Evolutionary conservation across 805 yeast species (phyloP).

Genomic region (Pichia paraexigua): DNA sequence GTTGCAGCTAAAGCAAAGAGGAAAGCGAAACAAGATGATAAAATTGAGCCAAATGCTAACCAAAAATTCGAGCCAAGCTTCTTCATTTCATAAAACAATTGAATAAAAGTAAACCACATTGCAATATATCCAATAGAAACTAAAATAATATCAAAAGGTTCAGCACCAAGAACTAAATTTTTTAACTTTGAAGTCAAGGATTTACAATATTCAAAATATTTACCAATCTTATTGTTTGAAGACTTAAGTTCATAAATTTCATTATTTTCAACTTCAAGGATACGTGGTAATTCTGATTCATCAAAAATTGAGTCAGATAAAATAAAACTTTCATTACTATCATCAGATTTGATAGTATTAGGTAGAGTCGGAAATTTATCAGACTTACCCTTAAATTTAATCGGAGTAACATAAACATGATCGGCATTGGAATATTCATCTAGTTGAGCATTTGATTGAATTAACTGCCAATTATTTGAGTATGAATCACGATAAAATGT

Average conservation of each 20-base stretch:
- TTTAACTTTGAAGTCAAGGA: slow-evolving; percentile 33
- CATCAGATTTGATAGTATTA: slow-evolving; percentile 32
- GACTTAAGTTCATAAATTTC: slow-evolving; percentile 56
- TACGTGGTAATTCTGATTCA: slow-evolving; percentile 14
- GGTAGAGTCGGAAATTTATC: slow-evolving; percentile 33
- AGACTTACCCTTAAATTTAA: slow-evolving; percentile 38
- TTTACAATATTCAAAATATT: slow-evolving; percentile 45
- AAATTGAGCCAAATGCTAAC: slow-evolving; percentile 73
- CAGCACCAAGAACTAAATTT: slow-evolving; percentile 58
- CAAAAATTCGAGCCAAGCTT: slow-evolving; percentile 77
- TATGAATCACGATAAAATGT: slow-evolving; percentile 25
- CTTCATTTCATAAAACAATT: slow-evolving; percentile 68
- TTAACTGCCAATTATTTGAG: slow-evolving; percentile 39
- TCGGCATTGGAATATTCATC: slow-evolving; percentile 34
- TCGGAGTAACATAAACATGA: slow-evolving; percentile 45
- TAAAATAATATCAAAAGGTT: slow-evolving; percentile 74
- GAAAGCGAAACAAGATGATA: slow-evolving; percentile 77
- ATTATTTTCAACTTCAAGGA: slow-evolving; percentile 33
- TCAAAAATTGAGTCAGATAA: slow-evolving; percentile 25
- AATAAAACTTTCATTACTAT: slow-evolving; percentile 35
- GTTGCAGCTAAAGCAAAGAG: slow-evolving; percentile 66
- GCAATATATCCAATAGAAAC: slow-evolving; percentile 77
- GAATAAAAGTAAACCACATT: slow-evolving; percentile 76
- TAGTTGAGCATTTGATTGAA: slow-evolving; percentile 32
- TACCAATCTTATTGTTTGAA: slow-evolving; percentile 42